Base-by-base conservation (phyloP, 768 basidiomycete species). In the Xerocomus brunneocitrinus region DNA sequence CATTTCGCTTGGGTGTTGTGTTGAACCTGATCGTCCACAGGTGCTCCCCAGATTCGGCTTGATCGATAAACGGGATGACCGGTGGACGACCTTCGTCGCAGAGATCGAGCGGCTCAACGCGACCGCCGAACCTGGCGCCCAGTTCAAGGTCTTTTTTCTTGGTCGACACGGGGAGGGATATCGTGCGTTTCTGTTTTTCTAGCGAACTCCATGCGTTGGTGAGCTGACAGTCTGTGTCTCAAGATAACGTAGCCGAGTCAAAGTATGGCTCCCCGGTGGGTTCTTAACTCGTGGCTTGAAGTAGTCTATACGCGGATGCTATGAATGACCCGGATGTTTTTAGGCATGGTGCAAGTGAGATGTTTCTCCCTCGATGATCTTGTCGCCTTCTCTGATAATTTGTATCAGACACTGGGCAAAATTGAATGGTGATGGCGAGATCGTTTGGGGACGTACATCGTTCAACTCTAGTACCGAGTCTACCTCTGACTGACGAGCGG, bases 391-490 rank as follows among this genome's bases (percentile, higher is more conserved):
- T 27, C 42, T 47, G 22, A 53, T 35, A 1, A 4, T 25, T 45
- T 25, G 14, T 22, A 47, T 14, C 50, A 87, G 87, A 10, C 64
- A 84, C 58, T 89, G 81, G 81, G 76, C 84, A 3, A 83, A 77
- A 59, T 62, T 83, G 8, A 68, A 85, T 45, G 83, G 83, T 0
- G 85, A 91, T 56, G 84, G 73, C 12, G 78, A 85, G 49, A 67
- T 88, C 4, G 69, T 69, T 1, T 91, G 89, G 89, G 89, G 89
- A 27, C 88, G 85, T 86, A 60, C 58, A 85, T 78, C n/a, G 5
- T 43, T 38, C 31, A 9, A 14, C 14, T 24, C 28, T 30, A 16
- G 27, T 0, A 4, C 9, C 7, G 31, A 4, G 8, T 8, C 10
- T 19, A 7, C 2, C n/a, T 44, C 56, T 50, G 42, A 53, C 9